Evolutionary conservation across 2,329 filamentous ascomycete genomes (phyloP), one percentile per base, ranked within the genome.

Genomic region (Meredithiella fracta): DNA sequence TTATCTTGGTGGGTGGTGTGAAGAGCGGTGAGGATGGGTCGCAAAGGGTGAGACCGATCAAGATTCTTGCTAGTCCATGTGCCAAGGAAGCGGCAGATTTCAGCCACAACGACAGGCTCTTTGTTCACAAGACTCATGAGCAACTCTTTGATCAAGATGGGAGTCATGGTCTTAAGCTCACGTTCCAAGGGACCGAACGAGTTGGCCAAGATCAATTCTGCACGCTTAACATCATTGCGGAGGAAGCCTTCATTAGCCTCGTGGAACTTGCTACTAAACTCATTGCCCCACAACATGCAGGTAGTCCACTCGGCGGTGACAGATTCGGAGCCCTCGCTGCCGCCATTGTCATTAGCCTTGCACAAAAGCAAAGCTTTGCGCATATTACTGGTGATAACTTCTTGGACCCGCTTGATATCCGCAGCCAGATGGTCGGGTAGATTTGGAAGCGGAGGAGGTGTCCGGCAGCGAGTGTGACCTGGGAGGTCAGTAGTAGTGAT

Each of bases 1-100:
- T 72, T 70, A 44, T 71, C 72, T 57, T 72, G 70, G 56, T 72
- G 69, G 4, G 72, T 67, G 38, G 72, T 69, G 60, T 72, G 72
- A 23, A 72, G 57, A 42, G 68, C 69, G 14, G 64, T 66, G 55
- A 72, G 72, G 2, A 72, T 71, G 55, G 68, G 68, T 6, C 70
- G 68, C 17, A 72, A 63, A 1, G 70, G 70, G 58, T 72, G 70
- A 3, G 68, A 64, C 34, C 69, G 66, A 54, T 72, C 70, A 26
- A 70, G 65, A 60, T 72, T 70, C 1, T 69, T 72, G 4, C 68
- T 64, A 47, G 70, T 68, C 57, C 70, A 72, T 11, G 70, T 70
- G 1, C 69, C 68, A 31, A 73, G 60, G 58, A 72, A 73, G 55
- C 72, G 72, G 63, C 68, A 72, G 14, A 73, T 63, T 1, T 70